These are phyloP conservation scores for Byssoonygena ceratinophila DNA, from an alignment of 2,329 filamentous ascomycete species.

Conservation along the genomic window DNA sequence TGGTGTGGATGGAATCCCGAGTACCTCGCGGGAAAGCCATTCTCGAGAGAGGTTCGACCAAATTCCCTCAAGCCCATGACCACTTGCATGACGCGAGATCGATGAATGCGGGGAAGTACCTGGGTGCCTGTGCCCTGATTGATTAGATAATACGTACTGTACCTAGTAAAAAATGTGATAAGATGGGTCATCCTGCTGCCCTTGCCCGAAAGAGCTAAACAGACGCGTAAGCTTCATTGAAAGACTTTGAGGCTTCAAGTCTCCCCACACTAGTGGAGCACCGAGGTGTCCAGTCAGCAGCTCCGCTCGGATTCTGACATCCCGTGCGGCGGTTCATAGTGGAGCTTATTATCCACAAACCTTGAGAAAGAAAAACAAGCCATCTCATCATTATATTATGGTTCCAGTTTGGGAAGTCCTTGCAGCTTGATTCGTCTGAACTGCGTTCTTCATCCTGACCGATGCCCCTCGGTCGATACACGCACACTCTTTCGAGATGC, in stretches of 20 bases:
- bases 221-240: conserved; percentile 13
- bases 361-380: conserved; percentile 1
- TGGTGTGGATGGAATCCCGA: not conserved
- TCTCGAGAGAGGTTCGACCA: not conserved
- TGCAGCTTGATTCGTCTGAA: not conserved
- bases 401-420: not conserved
- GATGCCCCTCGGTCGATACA: not conserved
- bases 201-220: conserved; percentile 8
- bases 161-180: too few relatives aligned
- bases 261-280: not conserved
- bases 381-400: conserved; percentile 6
- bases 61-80: conserved; percentile 3
- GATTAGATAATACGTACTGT: not conserved
- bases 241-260: conserved; percentile 1
- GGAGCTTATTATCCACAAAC: not conserved
- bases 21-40: not conserved
- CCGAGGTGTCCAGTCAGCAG: not conserved
- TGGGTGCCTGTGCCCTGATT: not conserved
- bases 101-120: conserved; percentile 5
- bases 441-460: not conserved
- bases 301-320: not conserved
- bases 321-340: not conserved
- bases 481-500: not conserved
- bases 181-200: not conserved
- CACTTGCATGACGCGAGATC: conserved; percentile 8